Evolutionary conservation across 2,329 filamentous ascomycete genomes (phyloP), one percentile per base, ranked within the genome.

Genomic region (Leptodontidium sp.): DNA sequence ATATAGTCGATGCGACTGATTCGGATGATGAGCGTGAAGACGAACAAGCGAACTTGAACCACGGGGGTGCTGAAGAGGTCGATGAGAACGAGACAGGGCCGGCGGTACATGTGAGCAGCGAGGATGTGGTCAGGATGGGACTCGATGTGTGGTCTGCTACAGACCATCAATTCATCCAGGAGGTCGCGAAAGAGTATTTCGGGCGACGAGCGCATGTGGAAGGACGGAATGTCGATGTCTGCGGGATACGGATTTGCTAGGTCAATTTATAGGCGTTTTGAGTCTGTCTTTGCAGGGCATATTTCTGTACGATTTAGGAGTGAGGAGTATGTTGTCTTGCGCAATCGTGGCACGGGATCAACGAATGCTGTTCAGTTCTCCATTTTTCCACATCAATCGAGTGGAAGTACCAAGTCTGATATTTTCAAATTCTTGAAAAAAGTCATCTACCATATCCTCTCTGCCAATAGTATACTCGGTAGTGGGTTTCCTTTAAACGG

Each of bases 61-160:
- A 85, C 85, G 40, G 21, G 21, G 21, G 45, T 7, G 8, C 32
- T 9, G 53, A 14, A 12, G 83, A 83, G n/a, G 73, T 45, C 73
- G 67, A 70, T 8, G 71, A 77, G n/a, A 65, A 75, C 45, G 72
- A 73, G 52, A 57, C 55, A 43, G 70, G 70, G 66, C 76, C 65
- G 1, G 68, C 72, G 17, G 77, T 92, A 61, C 82, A 84, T 14
- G 81, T 95, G 26, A 86, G 86, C 70, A 88, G 86, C 72, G 88
- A 89, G 32, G 88, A 91, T 65, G 78, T 95, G 61, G 85, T 88
- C 68, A 83, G 85, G 57, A 91, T 95, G 88, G 93, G 93, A 0
- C 84, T 96, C 24, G 93, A 96, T 74, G 84, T 90, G 0, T 96
- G 92, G 92, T 94, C 91, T 77, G 83, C 85, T 40, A 83, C 83